A percentile compares a stretch with the other conserved stretches of the same genome.
These are phyloP conservation scores for Stylosanthes scabra DNA, from an alignment of 331 rosid genomes.

Conservation along the genomic window DNA sequence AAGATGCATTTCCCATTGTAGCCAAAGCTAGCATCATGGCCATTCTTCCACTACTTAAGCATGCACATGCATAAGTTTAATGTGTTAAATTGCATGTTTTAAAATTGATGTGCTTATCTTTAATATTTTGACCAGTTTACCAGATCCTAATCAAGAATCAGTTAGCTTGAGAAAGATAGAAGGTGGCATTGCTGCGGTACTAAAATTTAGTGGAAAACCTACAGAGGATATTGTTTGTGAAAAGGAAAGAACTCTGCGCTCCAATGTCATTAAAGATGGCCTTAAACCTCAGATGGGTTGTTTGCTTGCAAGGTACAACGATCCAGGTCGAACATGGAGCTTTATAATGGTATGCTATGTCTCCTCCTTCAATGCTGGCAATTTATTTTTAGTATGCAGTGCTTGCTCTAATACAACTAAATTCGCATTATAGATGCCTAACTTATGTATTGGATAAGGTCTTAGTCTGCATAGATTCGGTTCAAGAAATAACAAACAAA, in stretches of 20 bases:
- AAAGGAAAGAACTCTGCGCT: conserved; percentile 61
- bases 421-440: not conserved
- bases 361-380: conserved; percentile 15
- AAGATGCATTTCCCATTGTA: too few species aligned
- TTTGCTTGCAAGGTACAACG: conserved; percentile 91
- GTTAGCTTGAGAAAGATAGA: conserved; percentile 65
- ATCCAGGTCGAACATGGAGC: conserved; percentile 83
- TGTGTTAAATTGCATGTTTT: too few species aligned
- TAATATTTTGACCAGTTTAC: conserved; percentile 60
- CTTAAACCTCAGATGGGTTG: conserved; percentile 74
- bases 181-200: conserved; percentile 73
- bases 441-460: not conserved
- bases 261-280: conserved; percentile 57
- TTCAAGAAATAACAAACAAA: not conserved
- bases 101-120: not conserved
- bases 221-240: conserved; percentile 59
- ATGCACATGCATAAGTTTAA: too few species aligned
- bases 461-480: not conserved
- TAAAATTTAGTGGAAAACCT: conserved; percentile 80
- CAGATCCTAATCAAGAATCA: conserved; percentile 73
- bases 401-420: conserved; percentile 7
- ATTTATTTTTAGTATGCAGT: conserved; percentile 7
- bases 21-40: too few species aligned
- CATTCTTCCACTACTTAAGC: too few species aligned
- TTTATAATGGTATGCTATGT: conserved; percentile 65